phyloP scores from a whole-genome alignment of 1,139 yeast genomes.

The Casaregolazyma suthepensis region DNA sequence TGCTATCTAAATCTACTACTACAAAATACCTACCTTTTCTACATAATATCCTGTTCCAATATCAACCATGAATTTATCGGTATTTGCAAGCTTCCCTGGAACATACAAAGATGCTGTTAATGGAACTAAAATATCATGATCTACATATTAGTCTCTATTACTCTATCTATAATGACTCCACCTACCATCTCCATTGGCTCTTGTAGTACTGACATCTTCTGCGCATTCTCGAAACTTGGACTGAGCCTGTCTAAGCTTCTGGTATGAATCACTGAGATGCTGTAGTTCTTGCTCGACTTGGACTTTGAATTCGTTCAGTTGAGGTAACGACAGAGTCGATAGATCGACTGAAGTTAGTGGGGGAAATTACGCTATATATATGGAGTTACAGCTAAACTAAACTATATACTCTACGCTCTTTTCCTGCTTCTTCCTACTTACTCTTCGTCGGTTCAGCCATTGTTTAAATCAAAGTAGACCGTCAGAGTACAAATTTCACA shows the following conservation, averaged over 20 bases:
- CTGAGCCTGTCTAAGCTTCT: constrained; percentile 80
- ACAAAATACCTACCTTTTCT: constrained; percentile 45
- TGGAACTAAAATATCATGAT: constrained; percentile 67
- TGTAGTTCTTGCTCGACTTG: constrained; percentile 81
- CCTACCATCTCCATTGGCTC: constrained; percentile 39
- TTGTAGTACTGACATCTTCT: constrained; percentile 42
- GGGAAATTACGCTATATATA: not conserved
- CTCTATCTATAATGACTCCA: too few species aligned
- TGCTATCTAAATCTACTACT: not conserved
- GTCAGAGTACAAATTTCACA: not conserved
- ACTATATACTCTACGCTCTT: not conserved
- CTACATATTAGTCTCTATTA: constrained; percentile 13
- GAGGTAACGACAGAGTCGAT: constrained; percentile 70
- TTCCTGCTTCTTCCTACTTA: constrained; percentile 4
- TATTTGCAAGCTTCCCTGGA: constrained; percentile 67
- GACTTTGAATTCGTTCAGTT: constrained; percentile 74
- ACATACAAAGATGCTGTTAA: constrained; percentile 83
- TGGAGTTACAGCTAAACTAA: not conserved
- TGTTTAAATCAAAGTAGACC: not conserved
- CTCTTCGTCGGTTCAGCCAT: constrained; percentile 18
- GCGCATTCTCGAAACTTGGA: constrained; percentile 78
- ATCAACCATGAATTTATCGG: constrained; percentile 75
- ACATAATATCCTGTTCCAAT: constrained; percentile 95
- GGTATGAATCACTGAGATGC: constrained; percentile 77
- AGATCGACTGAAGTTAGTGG: constrained; percentile 42